Conservation (phyloP, 2,329 filamentous ascomycete genomes). For the Aspergillus melleus region DNA sequence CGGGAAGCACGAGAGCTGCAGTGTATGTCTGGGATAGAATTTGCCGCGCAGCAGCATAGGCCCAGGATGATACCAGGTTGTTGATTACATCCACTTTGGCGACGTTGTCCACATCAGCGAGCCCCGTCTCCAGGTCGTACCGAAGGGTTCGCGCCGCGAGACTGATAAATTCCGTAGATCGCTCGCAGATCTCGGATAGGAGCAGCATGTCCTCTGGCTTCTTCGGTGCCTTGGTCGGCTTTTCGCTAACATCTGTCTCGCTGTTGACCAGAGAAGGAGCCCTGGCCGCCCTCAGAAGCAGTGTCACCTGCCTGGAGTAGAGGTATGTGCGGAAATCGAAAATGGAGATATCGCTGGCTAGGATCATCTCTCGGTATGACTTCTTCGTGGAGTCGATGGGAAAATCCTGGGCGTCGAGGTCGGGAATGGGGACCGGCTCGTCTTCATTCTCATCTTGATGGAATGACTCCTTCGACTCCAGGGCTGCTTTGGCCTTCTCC, state of each 20-base stretch:
- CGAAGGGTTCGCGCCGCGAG: constrained; percentile 77
- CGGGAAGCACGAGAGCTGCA: constrained; percentile 35
- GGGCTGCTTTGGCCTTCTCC: constrained; percentile 55
- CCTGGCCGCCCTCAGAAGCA: constrained; percentile 82
- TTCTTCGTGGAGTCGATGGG: constrained; percentile 63
- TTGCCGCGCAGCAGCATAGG: constrained; percentile 45
- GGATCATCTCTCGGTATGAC: constrained; percentile 84
- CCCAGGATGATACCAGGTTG: constrained; percentile 51
- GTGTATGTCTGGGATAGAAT: constrained; percentile 45
- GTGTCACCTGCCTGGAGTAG: constrained; percentile 80
- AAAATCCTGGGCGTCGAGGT: constrained; percentile 34
- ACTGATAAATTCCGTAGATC: constrained; percentile 81
- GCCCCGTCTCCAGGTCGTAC: constrained; percentile 69
- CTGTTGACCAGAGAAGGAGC: constrained; percentile 37
- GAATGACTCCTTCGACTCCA: constrained; percentile 37
- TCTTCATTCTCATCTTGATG: constrained; percentile 33
- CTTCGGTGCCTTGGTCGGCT: constrained; percentile 54
- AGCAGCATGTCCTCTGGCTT: constrained; percentile 72
- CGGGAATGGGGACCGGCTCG: constrained; percentile 24
- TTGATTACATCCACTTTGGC: constrained; percentile 39
- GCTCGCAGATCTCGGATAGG: constrained; percentile 81
- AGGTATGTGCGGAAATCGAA: constrained; percentile 96
- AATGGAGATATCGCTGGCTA: constrained; percentile 91
- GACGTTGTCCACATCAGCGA: constrained; percentile 43
- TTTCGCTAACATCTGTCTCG: constrained; percentile 32